These are phyloP conservation scores for Friedmanniomyces simplex DNA, from an alignment of 495 filamentous ascomycete species.

Conservation along the genomic window DNA sequence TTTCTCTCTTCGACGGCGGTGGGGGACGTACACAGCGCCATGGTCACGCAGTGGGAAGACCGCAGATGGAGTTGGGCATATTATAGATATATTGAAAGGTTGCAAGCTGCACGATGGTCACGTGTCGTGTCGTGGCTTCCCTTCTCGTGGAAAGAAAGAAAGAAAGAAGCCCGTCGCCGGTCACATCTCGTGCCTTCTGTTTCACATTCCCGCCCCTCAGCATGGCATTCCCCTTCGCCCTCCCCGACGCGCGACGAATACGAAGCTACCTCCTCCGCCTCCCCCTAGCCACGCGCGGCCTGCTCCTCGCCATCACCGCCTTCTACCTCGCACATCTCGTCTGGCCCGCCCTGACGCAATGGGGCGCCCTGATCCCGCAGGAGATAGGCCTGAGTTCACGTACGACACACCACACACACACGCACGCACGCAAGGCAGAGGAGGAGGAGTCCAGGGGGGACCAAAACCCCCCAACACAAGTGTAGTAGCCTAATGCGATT, in stretches of 20 bases:
- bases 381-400: conserved; percentile 62
- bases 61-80: no score
- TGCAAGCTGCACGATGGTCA: no score
- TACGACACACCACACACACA: no score
- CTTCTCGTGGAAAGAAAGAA: no score
- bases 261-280: conserved; percentile 67
- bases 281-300: conserved; percentile 76
- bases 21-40: conserved; percentile 14
- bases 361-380: conserved; percentile 69
- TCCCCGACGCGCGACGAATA: conserved; percentile 31
- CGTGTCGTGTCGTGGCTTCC: no score
- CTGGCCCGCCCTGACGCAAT: conserved; percentile 54
- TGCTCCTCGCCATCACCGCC: conserved; percentile 53
- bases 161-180: no score
- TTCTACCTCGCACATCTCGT: conserved; percentile 56
- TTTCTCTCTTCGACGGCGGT: not conserved
- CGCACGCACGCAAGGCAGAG: no score
- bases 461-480: no score
- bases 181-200: not conserved
- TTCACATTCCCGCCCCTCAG: not conserved
- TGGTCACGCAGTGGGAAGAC: no score
- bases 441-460: no score
- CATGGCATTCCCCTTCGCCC: conserved; percentile 24
- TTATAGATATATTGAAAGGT: no score
- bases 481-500: no score